A percentile compares a stretch with the other conserved stretches of the same genome.
These are phyloP conservation scores for Didymella exigua DNA, from an alignment of 2,329 filamentous ascomycete species.

Conservation along the genomic window DNA sequence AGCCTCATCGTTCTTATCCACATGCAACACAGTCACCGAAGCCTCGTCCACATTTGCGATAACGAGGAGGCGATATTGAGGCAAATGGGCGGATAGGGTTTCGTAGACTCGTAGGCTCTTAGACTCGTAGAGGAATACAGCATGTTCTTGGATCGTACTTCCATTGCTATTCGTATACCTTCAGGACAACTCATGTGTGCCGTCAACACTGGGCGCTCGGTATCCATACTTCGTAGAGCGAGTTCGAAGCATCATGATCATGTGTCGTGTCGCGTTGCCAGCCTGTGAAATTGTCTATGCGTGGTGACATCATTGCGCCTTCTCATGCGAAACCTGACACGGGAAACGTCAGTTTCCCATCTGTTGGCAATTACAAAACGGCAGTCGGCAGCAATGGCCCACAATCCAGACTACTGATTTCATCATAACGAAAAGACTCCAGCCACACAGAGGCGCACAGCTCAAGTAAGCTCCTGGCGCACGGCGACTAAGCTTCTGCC, in stretches of 20 bases:
- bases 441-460: conserved; percentile 27
- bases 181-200: too few species aligned
- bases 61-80: too few species aligned
- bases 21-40: too few species aligned
- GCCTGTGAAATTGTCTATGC: background rate
- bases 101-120: too few species aligned
- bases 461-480: conserved; percentile 23
- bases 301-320: conserved; percentile 2
- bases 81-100: too few species aligned
- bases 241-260: background rate
- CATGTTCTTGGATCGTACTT: too few species aligned
- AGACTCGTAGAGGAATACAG: too few species aligned
- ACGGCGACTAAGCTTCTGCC: conserved; percentile 29
- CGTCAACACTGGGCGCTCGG: too few species aligned
- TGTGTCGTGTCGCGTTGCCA: background rate
- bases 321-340: background rate
- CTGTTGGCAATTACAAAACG: conserved; percentile 1
- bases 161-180: too few species aligned
- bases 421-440: conserved; percentile 18
- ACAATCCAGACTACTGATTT: conserved; percentile 12
- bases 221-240: too few species aligned
- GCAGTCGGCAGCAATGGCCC: conserved; percentile 10
- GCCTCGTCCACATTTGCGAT: too few species aligned
- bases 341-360: background rate
- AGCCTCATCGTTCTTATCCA: too few species aligned